Base-by-base conservation (phyloP, 2,329 filamentous ascomycete genomes). In the Bipolaris victoriae region DNA sequence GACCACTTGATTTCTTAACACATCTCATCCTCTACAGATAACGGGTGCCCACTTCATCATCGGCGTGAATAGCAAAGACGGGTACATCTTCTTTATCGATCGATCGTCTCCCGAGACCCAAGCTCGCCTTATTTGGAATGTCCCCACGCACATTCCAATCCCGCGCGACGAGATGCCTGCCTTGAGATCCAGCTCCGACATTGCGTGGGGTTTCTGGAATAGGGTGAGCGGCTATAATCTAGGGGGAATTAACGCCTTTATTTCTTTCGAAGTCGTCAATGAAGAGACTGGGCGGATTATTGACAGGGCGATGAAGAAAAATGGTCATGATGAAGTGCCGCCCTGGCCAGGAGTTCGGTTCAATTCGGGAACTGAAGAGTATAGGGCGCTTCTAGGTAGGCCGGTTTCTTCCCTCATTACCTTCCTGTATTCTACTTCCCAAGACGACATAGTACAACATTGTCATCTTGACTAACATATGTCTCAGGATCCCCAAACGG, bases 191-290 rank as follows among this genome's bases (percentile, higher is more conserved):
- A 53, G 49, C 16, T 53, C 54, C 1, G 49, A 57, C 15, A 24
- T 57, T 24, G 49, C 49, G 2, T 57, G 54, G 49, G 49, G 36
- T 10, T 37, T 53, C 13, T 57, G 54, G 54, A 57, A 37, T 2
- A 41, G 49, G 36, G 13, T 24, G 18, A 45, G 33, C 6, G 5
- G 1, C 4, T n/a, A 39, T 6, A 47, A 15, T 11, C 29, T 53
- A 7, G 9, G 15, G 3, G 31, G 48, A 0, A 49, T 57, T 10
- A 33, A n/a, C 1, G 15, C 11, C 7, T 48, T 57, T 26, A 29
- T 36, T 7, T 35, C 44, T 3, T 5, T 57, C 7, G n/a, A 6
- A 0, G 9, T 57, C 6, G 15, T 31, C 4, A 57, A 57, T 10
- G 22, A 29, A n/a, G 54, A 53, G 0, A 49, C 49, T 1, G 11